Conservation (phyloP, 768 basidiomycete genomes). For the Chalciporus piperatus region DNA sequence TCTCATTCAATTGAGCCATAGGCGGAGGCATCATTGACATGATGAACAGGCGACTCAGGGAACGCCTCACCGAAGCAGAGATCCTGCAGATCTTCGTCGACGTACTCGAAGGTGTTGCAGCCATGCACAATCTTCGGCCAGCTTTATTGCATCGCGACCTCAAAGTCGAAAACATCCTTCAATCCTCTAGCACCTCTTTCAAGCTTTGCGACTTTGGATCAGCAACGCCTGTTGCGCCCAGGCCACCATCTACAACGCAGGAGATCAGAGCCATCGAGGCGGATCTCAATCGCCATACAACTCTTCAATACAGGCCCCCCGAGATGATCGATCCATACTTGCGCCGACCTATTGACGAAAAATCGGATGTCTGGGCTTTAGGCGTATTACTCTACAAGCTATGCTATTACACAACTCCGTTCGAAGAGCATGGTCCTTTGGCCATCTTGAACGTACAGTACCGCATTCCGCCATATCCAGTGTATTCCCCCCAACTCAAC, state of each 20-base stretch:
- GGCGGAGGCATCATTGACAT: conserved; percentile 99
- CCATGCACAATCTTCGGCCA: conserved; percentile 92
- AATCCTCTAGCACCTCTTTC: conserved; percentile 78
- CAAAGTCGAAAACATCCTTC: conserved; percentile 98
- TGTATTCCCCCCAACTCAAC: conserved; percentile 82
- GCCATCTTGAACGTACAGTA: conserved; percentile 98
- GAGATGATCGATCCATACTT: conserved; percentile 95
- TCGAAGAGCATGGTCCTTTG: conserved; percentile 95
- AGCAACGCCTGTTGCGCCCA: conserved; percentile 66
- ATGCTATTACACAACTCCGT: conserved; percentile 99
- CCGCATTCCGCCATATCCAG: conserved; percentile 83
- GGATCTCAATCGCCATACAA: conserved; percentile 93
- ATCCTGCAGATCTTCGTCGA: conserved; percentile 98
- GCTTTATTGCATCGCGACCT: conserved; percentile 94
- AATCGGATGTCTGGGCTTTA: conserved; percentile 97
- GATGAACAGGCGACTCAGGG: conserved; percentile 95
- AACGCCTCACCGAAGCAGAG: conserved; percentile 92
- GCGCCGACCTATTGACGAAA: conserved; percentile 83
- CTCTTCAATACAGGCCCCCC: conserved; percentile 96
- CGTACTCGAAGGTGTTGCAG: conserved; percentile 94
- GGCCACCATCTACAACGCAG: conserved; percentile 71
- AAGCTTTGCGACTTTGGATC: conserved; percentile 99
- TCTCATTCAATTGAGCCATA: conserved; percentile 28
- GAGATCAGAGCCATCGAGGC: conserved; percentile 87
- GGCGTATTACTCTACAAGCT: conserved; percentile 97